phyloP scores from a whole-genome alignment of 1,284 basidiomycete species.

The Fistulina hepatica region DNA sequence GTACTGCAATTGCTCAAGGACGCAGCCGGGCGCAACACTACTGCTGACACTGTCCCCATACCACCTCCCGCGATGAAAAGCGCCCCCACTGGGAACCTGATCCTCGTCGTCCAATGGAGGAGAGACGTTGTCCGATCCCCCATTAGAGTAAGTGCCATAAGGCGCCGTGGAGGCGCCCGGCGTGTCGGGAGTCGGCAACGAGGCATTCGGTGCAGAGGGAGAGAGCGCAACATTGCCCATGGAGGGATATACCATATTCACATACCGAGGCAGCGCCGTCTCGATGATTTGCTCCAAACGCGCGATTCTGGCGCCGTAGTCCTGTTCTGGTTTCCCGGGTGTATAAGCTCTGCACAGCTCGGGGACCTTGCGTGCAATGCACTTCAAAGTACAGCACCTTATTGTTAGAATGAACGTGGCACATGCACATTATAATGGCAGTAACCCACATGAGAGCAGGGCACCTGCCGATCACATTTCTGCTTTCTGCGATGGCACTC shows the following conservation, averaged over 20 bases:
- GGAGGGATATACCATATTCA: too few species aligned
- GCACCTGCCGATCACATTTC: constrained; percentile 76
- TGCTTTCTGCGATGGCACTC: constrained; percentile 79
- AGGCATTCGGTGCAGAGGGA: too few species aligned
- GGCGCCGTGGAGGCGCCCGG: constrained; percentile 27
- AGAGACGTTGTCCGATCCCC: constrained; percentile 24
- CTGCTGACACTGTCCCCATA: constrained; percentile 73
- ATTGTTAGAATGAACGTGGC: constrained; percentile 3
- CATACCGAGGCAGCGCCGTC: constrained; percentile 63
- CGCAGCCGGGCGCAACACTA: constrained; percentile 63
- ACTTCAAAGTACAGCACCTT: constrained; percentile 42
- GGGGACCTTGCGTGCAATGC: constrained; percentile 70
- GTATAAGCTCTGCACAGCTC: constrained; percentile 79
- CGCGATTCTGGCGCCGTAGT: constrained; percentile 57
- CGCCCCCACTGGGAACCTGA: constrained; percentile 61
- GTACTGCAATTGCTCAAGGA: constrained; percentile 60
- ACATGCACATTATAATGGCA: constrained; percentile 5
- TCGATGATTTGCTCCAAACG: constrained; percentile 73
- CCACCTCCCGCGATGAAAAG: constrained; percentile 74
- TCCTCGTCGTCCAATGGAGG: constrained; percentile 53
- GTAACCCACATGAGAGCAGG: constrained; percentile 63
- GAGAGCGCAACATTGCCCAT: too few species aligned
- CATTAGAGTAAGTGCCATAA: constrained; percentile 21
- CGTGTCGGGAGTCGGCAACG: too few species aligned
- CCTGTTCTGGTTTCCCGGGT: constrained; percentile 73